Conservation (phyloP, 345 rosid species). For the Litchi chinensis region DNA sequence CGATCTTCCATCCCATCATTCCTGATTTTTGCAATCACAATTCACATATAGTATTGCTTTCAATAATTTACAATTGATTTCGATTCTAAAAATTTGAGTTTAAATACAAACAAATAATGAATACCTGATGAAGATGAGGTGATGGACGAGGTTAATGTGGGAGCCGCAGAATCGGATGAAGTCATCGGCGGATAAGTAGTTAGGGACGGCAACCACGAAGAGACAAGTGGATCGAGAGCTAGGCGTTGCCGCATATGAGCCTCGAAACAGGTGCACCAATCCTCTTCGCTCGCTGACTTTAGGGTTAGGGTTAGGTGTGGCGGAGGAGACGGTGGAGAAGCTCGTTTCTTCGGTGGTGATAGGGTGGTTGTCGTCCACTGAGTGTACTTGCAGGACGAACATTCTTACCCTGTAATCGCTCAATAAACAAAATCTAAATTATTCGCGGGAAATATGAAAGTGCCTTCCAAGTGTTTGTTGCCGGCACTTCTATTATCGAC, state of each 20-base stretch:
- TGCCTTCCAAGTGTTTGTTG: too few species aligned
- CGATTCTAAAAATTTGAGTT: too few species aligned
- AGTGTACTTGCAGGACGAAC: conserved; percentile 86
- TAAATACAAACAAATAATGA: not conserved
- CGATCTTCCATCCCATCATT: conserved; percentile 94
- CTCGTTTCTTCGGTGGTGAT: conserved; percentile 49
- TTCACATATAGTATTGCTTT: too few species aligned
- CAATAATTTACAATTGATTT: too few species aligned
- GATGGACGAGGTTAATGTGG: conserved; percentile 44
- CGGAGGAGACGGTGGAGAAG: conserved; percentile 39
- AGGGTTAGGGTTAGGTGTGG: conserved; percentile 37
- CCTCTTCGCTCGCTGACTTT: conserved; percentile 71
- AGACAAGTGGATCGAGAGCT: conserved; percentile 68
- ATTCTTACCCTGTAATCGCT: conserved; percentile 31
- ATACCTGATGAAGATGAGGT: conserved; percentile 73
- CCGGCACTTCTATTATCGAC: too few species aligned
- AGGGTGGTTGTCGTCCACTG: conserved; percentile 68
- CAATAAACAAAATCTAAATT: not conserved
- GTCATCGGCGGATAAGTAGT: conserved; percentile 71
- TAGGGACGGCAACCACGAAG: conserved; percentile 85
- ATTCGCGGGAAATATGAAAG: not conserved
- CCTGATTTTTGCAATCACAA: conserved; percentile 31
- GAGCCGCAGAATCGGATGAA: conserved; percentile 71
- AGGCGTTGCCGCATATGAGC: conserved; percentile 66
- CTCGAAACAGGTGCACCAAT: conserved; percentile 68